Conservation (phyloP, 1,284 basidiomycete genomes). For the Takashimella tepidaria region DNA sequence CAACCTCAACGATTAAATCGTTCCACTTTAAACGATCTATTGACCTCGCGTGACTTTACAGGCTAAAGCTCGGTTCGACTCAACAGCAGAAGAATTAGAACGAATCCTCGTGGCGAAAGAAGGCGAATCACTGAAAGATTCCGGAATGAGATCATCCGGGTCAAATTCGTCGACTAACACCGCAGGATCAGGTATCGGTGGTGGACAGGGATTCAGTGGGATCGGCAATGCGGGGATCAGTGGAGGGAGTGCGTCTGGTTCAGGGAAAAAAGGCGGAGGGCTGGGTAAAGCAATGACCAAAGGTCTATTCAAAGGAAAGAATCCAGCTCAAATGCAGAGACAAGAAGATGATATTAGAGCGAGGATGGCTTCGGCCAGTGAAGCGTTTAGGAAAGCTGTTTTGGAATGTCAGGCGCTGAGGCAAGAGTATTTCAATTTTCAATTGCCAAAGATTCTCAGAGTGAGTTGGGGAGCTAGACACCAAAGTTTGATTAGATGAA, state of each 20-base stretch:
- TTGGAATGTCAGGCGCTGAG: constrained; percentile 81
- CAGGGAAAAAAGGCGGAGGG: constrained; percentile 55
- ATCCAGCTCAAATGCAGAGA: constrained; percentile 82
- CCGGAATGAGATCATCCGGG: constrained; percentile 55
- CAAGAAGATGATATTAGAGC: constrained; percentile 92
- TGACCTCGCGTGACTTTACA: too few relatives aligned
- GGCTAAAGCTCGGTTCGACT: constrained; percentile 76
- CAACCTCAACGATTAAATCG: background rate
- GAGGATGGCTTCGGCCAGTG: constrained; percentile 77
- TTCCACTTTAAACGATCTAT: background rate
- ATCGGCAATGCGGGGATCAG: background rate
- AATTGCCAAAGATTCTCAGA: constrained; percentile 85
- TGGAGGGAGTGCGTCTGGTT: constrained; percentile 59
- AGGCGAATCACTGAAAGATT: constrained; percentile 81
- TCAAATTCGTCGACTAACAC: constrained; percentile 19
- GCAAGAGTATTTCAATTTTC: constrained; percentile 97
- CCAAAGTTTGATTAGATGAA: too few relatives aligned
- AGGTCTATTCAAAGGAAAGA: constrained; percentile 88
- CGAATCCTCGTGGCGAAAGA: constrained; percentile 90
- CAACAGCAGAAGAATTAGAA: constrained; percentile 90
- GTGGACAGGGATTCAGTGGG: too few relatives aligned
- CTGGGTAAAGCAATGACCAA: constrained; percentile 74
- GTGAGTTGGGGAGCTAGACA: too few relatives aligned
- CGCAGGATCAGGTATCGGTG: constrained; percentile 44
- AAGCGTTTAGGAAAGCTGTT: constrained; percentile 87